phyloP scores from a whole-genome alignment of 1,139 yeast genomes.

The Pneumocystis jirovecii region DNA sequence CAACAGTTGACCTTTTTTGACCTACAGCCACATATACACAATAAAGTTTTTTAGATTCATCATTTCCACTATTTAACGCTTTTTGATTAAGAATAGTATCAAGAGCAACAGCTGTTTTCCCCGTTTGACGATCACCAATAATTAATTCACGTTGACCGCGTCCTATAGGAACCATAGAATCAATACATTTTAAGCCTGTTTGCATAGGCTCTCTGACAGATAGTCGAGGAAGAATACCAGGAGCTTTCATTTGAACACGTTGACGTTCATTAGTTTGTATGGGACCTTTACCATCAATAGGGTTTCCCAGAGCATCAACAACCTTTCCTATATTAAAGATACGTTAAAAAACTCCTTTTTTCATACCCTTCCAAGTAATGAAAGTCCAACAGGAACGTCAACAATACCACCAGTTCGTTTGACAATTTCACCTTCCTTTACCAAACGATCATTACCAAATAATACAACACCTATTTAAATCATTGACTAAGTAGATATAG shows the following conservation, averaged over 20 bases:
- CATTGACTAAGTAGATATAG: neutral
- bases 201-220: conserved; percentile 99
- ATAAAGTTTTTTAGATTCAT: conserved; percentile 95
- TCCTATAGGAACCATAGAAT: conserved; percentile 97
- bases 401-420: conserved; percentile 99
- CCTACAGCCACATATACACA: conserved; percentile 99
- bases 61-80: conserved; percentile 92
- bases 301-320: conserved; percentile 98
- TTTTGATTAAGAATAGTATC: conserved; percentile 98
- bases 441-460: conserved; percentile 97
- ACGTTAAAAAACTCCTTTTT: neutral
- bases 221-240: conserved; percentile 99
- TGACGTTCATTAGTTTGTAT: conserved; percentile 69
- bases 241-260: conserved; percentile 98
- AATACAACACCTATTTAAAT: conserved; percentile 83
- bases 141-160: conserved; percentile 99
- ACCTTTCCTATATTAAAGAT: conserved; percentile 19
- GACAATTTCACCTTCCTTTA: conserved; percentile 98
- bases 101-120: conserved; percentile 98
- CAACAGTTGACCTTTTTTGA: conserved; percentile 99
- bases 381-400: conserved; percentile 98
- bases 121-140: conserved; percentile 99
- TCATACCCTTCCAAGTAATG: conserved; percentile 77
- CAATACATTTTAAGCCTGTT: conserved; percentile 98
- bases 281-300: conserved; percentile 99